Evolutionary conservation across 2,329 filamentous ascomycete species (phyloP).

Genomic region (Colletotrichum sp.): DNA sequence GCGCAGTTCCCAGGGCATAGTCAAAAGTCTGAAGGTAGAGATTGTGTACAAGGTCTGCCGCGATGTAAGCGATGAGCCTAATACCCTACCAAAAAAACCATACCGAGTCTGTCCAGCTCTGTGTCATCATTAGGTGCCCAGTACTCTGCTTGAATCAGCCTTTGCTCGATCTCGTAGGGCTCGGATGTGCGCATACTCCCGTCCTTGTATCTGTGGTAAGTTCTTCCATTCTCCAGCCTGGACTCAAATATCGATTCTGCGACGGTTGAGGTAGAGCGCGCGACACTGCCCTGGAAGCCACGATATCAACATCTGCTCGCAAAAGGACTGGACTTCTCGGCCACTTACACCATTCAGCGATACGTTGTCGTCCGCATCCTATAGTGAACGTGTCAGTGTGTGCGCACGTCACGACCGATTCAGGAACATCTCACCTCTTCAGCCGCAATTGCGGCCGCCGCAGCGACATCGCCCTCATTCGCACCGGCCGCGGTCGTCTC

Average conservation of each 20-base stretch:
- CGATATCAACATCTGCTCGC: background rate
- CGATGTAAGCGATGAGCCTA: background rate
- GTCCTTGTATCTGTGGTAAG: background rate
- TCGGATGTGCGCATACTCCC: background rate
- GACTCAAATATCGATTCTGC: background rate
- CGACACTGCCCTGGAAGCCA: background rate
- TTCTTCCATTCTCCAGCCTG: background rate
- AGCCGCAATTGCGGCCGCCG: background rate
- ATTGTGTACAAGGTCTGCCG: background rate
- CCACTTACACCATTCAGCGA: background rate
- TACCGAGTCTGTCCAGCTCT: background rate
- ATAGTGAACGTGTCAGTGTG: background rate
- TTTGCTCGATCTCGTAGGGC: background rate
- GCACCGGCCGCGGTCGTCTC: background rate
- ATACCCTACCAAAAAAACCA: background rate
- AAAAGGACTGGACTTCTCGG: background rate
- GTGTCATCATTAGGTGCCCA: background rate
- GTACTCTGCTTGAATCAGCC: background rate
- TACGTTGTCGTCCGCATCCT: background rate
- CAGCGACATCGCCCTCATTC: background rate
- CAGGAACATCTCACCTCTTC: background rate
- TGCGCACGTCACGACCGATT: background rate
- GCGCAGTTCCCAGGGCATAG: background rate
- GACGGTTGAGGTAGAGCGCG: background rate
- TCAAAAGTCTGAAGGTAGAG: background rate